phyloP scores from a whole-genome alignment of 208 protist species.

The Wallacemonas collosoma region DNA sequence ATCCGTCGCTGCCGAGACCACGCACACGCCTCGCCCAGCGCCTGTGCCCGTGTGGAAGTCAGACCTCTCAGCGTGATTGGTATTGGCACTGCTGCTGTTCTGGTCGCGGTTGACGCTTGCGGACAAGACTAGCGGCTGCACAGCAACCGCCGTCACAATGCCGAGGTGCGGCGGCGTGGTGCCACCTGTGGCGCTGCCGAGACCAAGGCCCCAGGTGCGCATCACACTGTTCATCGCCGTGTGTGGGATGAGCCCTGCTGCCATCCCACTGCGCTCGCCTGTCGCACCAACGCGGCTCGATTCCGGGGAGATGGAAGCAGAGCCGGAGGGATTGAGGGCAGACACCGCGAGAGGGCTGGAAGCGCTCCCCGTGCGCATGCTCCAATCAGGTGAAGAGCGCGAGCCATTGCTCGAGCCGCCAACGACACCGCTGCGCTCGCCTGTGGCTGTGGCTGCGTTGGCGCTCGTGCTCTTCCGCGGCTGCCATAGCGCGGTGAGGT shows the following conservation, averaged over 20 bases:
- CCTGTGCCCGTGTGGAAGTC: no score
- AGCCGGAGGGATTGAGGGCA: background rate
- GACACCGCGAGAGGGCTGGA: background rate
- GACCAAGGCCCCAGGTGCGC: slow-evolving; percentile 12
- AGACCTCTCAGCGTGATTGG: no score
- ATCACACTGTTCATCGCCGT: slow-evolving; percentile 10
- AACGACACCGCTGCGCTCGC: background rate
- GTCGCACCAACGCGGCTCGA: background rate
- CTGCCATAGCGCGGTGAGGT: slow-evolving; percentile 32
- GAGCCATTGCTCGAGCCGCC: background rate
- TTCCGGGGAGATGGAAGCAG: background rate
- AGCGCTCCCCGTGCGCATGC: slow-evolving; percentile 3
- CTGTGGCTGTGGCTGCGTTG: background rate
- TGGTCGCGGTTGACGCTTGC: background rate
- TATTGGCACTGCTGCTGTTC: no score
- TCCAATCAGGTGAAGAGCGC: slow-evolving; percentile 2
- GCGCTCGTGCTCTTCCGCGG: background rate
- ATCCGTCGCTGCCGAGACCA: slow-evolving; percentile 53
- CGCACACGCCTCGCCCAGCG: slow-evolving; percentile 23
- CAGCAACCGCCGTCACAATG: slow-evolving; percentile 45
- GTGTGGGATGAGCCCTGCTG: background rate
- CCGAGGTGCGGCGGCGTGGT: slow-evolving; percentile 21
- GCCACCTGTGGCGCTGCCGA: slow-evolving; percentile 10
- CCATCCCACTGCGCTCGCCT: background rate
- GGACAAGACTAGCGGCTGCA: slow-evolving; percentile 33